A percentile compares a stretch with the other conserved stretches of the same genome.
phyloP scores from a whole-genome alignment of 1,139 yeast genomes.

The Taiozyma onychis region DNA sequence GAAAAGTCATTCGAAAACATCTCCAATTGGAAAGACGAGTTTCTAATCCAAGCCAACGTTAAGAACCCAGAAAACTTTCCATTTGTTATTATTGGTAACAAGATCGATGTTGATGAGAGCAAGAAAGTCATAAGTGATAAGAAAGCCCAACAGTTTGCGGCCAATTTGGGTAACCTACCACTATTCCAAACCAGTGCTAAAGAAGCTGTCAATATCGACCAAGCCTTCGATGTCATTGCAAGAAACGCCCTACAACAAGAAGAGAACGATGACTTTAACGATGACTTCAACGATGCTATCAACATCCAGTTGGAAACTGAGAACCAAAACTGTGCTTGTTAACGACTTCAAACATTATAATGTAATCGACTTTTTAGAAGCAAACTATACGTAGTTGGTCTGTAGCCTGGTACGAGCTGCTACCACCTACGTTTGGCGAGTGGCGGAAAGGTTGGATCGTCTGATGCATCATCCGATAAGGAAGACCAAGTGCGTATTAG shows the following conservation, averaged over 20 bases:
- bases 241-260: constrained; percentile 91
- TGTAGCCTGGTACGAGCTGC: too few species aligned
- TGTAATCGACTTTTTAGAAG: not conserved
- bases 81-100: constrained; percentile 89
- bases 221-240: constrained; percentile 94
- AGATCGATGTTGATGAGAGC: constrained; percentile 89
- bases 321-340: constrained; percentile 73
- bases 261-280: constrained; percentile 82
- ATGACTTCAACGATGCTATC: constrained; percentile 93
- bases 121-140: constrained; percentile 79
- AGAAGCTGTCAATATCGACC: constrained; percentile 89
- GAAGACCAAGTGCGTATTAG: too few species aligned
- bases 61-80: constrained; percentile 94
- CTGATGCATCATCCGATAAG: too few species aligned
- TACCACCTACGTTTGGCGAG: too few species aligned
- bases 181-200: constrained; percentile 93
- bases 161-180: constrained; percentile 84
- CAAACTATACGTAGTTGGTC: not conserved
- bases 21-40: constrained; percentile 93
- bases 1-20: constrained; percentile 87
- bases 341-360: constrained; percentile 7
- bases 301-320: constrained; percentile 90
- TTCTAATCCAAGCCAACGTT: constrained; percentile 87
- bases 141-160: constrained; percentile 82
- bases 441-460: too few species aligned